Base-by-base conservation (phyloP, 140 eudicot genomes). In the Senecio squalidus region DNA sequence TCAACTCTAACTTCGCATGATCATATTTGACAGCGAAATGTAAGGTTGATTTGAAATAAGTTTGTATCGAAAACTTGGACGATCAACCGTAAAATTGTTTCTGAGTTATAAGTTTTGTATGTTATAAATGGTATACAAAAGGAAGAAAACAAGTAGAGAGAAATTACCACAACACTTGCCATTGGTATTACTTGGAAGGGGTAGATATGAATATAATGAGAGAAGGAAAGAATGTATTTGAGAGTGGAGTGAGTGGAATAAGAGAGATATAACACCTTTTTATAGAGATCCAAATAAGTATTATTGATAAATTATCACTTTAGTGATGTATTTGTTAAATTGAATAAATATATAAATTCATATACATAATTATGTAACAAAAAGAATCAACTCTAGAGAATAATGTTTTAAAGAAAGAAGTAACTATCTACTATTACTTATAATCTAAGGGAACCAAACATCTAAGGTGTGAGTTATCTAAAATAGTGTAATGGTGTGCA, bases 101-200 rank as follows among this genome's bases (percentile, higher is more conserved):
- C 10, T 47, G 9, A 0, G 0, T 17, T 20, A 16, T 7, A 8
- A 18, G 14, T 20, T 29, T 39, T 27, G 14, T 39, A 54, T 39
- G 16, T 1, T 13, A 45, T 27, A 24, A 57, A 25, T 24, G 26
- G 31, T 26, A 52, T 4, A 24, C 23, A 5, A 14, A 33, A 24
- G 24, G 21, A 13, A 34, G 14, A 20, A 21, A 22, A 17, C 39
- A 60, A 60, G 11, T 26, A 47, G 18, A 25, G 31, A 26, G 53
- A 47, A 20, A 50, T 21, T 56, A 72, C 77, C 77, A 64, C 62
- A 72, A 64, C 61, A 21, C 30, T 46, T 64, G 77, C 72, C 77
- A 72, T 72, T 38, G 67, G 67, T 30, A 55, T 25, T 64, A 14
- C 21, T 55, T 55, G 26, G 49, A 28, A 53, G n/a, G n/a, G n/a